Base-by-base conservation (phyloP, 225 moss, liverwort and hornwort genomes). In the Sphagnum tenellum region DNA sequence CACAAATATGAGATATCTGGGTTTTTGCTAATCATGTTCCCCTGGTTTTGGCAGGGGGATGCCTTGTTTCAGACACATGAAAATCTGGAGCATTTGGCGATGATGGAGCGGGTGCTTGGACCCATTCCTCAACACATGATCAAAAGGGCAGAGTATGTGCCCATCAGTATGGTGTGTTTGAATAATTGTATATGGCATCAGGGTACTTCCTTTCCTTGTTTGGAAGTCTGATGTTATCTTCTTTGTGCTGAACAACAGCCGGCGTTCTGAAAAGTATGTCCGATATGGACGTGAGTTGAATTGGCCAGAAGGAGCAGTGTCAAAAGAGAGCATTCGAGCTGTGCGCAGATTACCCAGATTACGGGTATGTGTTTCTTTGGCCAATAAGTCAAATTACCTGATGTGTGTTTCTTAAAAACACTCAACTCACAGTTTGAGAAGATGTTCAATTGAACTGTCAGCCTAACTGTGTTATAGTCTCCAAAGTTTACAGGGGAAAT, bases 21-120 rank as follows among this genome's bases (percentile, higher is more conserved):
- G 29, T 29, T 29, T 29, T 29, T 29, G 29, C 29, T 29, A 29
- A 29, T 29, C 29, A 29, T 29, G 29, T 29, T 29, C 29, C 29
- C 29, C 29, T 29, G 29, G 29, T 29, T 13, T 7, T 57, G 56
- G 56, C 73, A 83, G 83, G 83, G 83, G 9, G 83, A 83, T 67
- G 83, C 83, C 47, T 57, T 83, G 13, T 83, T 83, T 74, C 83
- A 83, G 67, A 83, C 83, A 14, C 83, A 83, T 68, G 83, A 83
- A 69, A 83, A 83, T 51, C 70, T 83, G 76, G 83, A 83, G 69
- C 83, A 83, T 72, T 68, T 83, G 5, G 83, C 83, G 1, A 83
- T 83, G 83, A 83, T 83, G 83, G 83, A 83, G 48, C 79, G 83
- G 9, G 83, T 83, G 52, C 71, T 83, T 2, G 83, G 83, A 11